Evolutionary conservation across 2,329 filamentous ascomycete species (phyloP).

Genomic region (Trichoderma simmonsii): DNA sequence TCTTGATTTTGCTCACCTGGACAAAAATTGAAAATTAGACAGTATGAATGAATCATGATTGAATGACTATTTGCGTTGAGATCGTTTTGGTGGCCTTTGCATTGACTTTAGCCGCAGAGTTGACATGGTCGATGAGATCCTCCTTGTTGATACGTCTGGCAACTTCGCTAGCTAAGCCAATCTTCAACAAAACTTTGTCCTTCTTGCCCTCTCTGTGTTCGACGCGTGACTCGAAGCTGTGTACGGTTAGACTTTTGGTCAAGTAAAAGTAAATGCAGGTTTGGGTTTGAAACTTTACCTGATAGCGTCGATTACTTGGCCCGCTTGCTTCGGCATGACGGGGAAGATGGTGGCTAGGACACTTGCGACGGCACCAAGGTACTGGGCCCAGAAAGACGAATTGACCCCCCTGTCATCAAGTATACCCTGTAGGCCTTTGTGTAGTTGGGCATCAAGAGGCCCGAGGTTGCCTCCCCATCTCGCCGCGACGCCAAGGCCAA

Average conservation of each 20-base stretch:
- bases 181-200: conserved; percentile 36
- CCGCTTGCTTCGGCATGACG: conserved; percentile 36
- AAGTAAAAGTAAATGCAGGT: not conserved
- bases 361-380: conserved; percentile 48
- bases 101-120: conserved; percentile 34
- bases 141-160: conserved; percentile 33
- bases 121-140: conserved; percentile 34
- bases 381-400: conserved; percentile 52
- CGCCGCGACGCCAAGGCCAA: conserved; percentile 69
- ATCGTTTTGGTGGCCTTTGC: conserved; percentile 33
- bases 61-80: conserved; percentile 29
- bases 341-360: conserved; percentile 44
- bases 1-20: conserved; percentile 16
- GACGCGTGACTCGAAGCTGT: conserved; percentile 31
- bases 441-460: conserved; percentile 45
- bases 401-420: conserved; percentile 37
- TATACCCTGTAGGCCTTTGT: conserved; percentile 42
- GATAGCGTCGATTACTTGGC: conserved; percentile 36
- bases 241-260: not conserved
- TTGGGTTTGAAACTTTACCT: conserved; percentile 31
- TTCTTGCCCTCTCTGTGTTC: conserved; percentile 34
- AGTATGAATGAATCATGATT: conserved; percentile 24
- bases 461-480: conserved; percentile 67
- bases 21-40: conserved; percentile 2
- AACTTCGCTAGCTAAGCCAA: conserved; percentile 33